Conservation (phyloP, 352 stramenopile genomes). For the Phytophthora pisi region DNA sequence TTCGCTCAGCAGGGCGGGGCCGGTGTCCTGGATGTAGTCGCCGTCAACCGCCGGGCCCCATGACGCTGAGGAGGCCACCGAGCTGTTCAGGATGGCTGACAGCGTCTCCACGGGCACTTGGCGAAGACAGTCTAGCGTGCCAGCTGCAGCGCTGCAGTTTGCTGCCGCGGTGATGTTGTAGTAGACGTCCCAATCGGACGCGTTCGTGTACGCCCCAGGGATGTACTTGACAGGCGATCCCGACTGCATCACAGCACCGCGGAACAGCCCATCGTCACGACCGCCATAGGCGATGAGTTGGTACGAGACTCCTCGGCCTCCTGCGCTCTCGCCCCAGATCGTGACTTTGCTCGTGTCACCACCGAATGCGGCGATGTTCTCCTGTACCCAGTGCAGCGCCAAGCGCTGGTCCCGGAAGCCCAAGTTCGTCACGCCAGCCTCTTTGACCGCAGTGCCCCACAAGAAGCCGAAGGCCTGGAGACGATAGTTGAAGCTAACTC, state of each 20-base stretch:
- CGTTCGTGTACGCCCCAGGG: constrained; percentile 19
- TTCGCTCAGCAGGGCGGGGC: constrained; percentile 11
- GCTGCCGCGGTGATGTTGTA: constrained; percentile 32
- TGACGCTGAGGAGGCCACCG: constrained; percentile 14
- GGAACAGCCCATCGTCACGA: constrained; percentile 29
- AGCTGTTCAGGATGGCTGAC: constrained; percentile 28
- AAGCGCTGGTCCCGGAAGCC: constrained; percentile 83
- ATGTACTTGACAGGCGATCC: constrained; percentile 15
- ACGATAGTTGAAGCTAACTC: constrained; percentile 51
- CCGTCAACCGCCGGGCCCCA: constrained; percentile 30
- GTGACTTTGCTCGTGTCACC: constrained; percentile 27
- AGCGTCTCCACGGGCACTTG: constrained; percentile 29
- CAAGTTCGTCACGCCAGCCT: constrained; percentile 75
- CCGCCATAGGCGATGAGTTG: constrained; percentile 32
- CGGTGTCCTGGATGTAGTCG: constrained; percentile 25
- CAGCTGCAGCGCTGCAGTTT: constrained; percentile 22
- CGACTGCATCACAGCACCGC: constrained; percentile 32
- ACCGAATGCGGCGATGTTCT: constrained; percentile 29
- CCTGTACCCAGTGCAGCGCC: constrained; percentile 53
- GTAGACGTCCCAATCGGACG: constrained; percentile 26
- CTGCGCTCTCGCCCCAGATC: constrained; percentile 50
- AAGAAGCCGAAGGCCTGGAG: constrained; percentile 42
- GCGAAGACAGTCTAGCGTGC: constrained; percentile 31
- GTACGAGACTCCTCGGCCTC: constrained; percentile 37
- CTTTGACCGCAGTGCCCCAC: constrained; percentile 27